These are phyloP conservation scores for Penicillium sclerotigenum DNA, from an alignment of 2,329 filamentous ascomycete genomes.

Conservation along the genomic window DNA sequence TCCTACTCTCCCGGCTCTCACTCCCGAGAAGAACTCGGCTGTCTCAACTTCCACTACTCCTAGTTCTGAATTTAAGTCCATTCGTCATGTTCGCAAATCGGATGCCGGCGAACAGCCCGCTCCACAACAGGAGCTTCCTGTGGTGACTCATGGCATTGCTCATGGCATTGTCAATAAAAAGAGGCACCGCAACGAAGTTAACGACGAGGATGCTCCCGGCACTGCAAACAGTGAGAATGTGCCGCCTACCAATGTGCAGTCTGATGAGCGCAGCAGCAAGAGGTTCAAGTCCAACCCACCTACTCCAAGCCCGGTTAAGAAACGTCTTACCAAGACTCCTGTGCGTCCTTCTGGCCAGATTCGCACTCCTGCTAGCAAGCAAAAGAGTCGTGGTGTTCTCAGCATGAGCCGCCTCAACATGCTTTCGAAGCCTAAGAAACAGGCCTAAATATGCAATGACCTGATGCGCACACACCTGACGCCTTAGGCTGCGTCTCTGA, in stretches of 20 bases:
- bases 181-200: conserved; percentile 33
- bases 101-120: conserved; percentile 17
- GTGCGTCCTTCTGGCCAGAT: conserved; percentile 22
- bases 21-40: conserved; percentile 32
- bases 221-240: conserved; percentile 31
- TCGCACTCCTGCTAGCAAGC: conserved; percentile 31
- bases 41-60: conserved; percentile 9
- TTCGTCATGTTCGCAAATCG: conserved; percentile 42
- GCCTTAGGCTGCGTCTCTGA: conserved; percentile 8
- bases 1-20: conserved; percentile 38
- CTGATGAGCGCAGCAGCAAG: conserved; percentile 35
- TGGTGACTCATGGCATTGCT: conserved; percentile 40
- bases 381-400: conserved; percentile 34
- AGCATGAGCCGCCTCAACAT: conserved; percentile 49
- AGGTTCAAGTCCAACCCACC: conserved; percentile 35
- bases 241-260: conserved; percentile 25
- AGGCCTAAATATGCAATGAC: conserved; percentile 22
- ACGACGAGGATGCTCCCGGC: conserved; percentile 25
- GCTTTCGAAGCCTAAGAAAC: conserved; percentile 46
- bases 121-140: conserved; percentile 30
- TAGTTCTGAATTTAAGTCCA: conserved; percentile 31
- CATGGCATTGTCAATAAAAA: conserved; percentile 44
- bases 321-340: conserved; percentile 32
- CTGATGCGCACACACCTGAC: conserved; percentile 7
- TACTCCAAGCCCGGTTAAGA: conserved; percentile 38